phyloP scores from a whole-genome alignment of 306 rosid genomes.

The Prunus fruticosa region DNA sequence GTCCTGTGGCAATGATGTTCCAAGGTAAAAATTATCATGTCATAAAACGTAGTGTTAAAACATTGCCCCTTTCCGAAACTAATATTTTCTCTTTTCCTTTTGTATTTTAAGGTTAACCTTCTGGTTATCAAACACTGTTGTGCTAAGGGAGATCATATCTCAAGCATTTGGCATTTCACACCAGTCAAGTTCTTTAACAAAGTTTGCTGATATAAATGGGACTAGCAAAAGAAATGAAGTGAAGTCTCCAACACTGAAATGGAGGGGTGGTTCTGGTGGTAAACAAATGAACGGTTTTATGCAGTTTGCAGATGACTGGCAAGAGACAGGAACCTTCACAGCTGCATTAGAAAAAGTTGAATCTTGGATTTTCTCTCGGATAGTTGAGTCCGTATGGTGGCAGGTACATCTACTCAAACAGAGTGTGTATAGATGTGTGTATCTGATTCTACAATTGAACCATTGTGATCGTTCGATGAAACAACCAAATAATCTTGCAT shows the following conservation, averaged over 20 bases:
- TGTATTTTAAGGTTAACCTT: constrained; percentile 66
- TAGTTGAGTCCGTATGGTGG: constrained; percentile 99
- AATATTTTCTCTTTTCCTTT: constrained; percentile 20
- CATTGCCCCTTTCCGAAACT: constrained; percentile 16
- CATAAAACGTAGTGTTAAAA: background rate
- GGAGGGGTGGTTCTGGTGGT: constrained; percentile 50
- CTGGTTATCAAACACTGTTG: constrained; percentile 87
- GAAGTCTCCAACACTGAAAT: constrained; percentile 41
- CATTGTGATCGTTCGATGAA: too few species aligned
- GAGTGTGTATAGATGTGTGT: background rate
- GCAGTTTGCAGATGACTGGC: constrained; percentile 73
- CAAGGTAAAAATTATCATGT: constrained; percentile 54
- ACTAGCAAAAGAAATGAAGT: constrained; percentile 44
- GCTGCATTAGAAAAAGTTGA: constrained; percentile 78
- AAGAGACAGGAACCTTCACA: constrained; percentile 83
- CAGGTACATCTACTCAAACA: constrained; percentile 54
- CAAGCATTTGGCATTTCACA: constrained; percentile 69
- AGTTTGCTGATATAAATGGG: constrained; percentile 50
- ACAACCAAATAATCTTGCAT: too few species aligned
- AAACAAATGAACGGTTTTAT: constrained; percentile 50
- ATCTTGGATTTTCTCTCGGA: constrained; percentile 94
- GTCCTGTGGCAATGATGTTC: constrained; percentile 93
- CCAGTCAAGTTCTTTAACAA: constrained; percentile 42
- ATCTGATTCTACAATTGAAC: too few species aligned
- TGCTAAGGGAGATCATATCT: constrained; percentile 73